These are phyloP conservation scores for Syzygium jambos DNA, from an alignment of 345 rosid genomes.

Conservation along the genomic window DNA sequence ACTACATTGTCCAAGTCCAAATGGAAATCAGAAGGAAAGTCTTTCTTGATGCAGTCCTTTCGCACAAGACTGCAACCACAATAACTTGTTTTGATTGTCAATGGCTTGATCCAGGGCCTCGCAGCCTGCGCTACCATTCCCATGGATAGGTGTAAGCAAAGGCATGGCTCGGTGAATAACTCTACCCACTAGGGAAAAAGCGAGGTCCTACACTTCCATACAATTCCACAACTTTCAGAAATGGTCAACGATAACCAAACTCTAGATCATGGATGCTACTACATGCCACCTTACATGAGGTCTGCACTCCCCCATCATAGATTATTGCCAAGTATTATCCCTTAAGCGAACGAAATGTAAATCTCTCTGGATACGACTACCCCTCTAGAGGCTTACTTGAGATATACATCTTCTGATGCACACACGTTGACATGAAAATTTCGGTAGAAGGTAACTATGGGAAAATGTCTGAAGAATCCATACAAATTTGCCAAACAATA, in stretches of 20 bases:
- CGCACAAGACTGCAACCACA: background rate
- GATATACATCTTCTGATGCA: background rate
- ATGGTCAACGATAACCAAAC: background rate
- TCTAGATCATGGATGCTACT: background rate
- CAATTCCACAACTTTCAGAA: background rate
- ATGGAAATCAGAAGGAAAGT: background rate
- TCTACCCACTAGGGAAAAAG: background rate
- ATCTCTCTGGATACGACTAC: background rate
- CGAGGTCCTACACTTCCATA: background rate
- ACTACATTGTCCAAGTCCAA: background rate
- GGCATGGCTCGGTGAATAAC: background rate
- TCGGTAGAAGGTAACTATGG: background rate
- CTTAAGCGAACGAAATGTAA: background rate
- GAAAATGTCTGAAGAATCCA: background rate
- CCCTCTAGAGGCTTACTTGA: background rate
- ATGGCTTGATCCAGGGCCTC: background rate
- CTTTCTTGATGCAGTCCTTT: background rate
- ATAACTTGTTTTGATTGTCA: too few relatives aligned
- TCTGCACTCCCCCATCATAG: background rate
- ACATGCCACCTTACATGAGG: background rate
- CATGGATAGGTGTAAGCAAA: background rate
- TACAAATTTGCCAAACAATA: background rate
- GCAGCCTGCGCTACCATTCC: background rate
- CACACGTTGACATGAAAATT: background rate
- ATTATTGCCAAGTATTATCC: background rate